Base-by-base conservation (phyloP, 345 rosid genomes). In the Noccaea caerulescens region DNA sequence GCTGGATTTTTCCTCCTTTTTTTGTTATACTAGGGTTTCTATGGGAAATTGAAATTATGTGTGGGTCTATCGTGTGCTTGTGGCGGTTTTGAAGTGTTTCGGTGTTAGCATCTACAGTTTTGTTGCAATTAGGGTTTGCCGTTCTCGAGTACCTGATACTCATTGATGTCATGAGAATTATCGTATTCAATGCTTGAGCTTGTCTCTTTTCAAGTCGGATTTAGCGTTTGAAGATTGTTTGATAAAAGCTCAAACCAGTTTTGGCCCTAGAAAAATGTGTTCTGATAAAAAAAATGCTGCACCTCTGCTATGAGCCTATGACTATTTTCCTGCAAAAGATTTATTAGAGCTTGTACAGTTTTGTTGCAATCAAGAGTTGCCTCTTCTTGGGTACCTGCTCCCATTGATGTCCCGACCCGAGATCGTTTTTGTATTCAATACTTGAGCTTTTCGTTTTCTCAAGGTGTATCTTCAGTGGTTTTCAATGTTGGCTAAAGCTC, bases 241-340 rank as follows among this genome's bases (percentile, higher is more conserved):
- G 47, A 16, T 16, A 16, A 16, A 54, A 23, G 50, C 39, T 63
- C 69, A 62, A 52, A 18, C 43, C 37, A 42, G 45, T 43, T 51
- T 32, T n/a, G n/a, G 45, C 60, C 38, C 13, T 27, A 51, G 2
- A 66, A 51, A 33, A 25, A 32, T 34, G 47, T 13, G 46, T 71
- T 30, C 2, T 23, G 27, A 23, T 2, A 23, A 23, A 23, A 23
- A 23, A 23, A 25, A 32, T 34, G 47, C 7, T 57, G 58, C 45
- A 57, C 10, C 10, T 57, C 63, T 74, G 71, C 7, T 69, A 12
- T 16, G 18, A 16, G 18, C 18, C 8, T 69, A 12, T 58, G 18
- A 16, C 7, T 62, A 32, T 69, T 32, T 72, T 23, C 20, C 18
- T 81, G 85, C 95, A 88, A 88, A 82, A 93, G 12, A 84, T 84